Percentiles rank a stretch among this genome's conserved stretches.
These are phyloP conservation scores for Curvularia verruculosa DNA, from an alignment of 2,329 filamentous ascomycete species.

Conservation along the genomic window DNA sequence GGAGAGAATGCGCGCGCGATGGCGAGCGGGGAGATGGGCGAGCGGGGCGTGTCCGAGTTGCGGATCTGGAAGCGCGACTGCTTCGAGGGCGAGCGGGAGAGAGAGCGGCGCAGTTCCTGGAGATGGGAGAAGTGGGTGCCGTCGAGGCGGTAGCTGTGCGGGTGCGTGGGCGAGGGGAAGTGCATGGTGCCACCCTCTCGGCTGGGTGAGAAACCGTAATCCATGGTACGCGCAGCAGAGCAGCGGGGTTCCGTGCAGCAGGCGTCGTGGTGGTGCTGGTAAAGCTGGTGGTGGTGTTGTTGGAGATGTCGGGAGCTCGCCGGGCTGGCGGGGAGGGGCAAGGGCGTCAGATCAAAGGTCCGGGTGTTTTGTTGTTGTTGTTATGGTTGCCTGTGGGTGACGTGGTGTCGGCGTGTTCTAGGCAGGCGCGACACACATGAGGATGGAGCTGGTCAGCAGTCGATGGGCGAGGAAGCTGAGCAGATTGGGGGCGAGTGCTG, in stretches of 20 bases:
- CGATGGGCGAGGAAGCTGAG: conserved; percentile 38
- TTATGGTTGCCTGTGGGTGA: conserved; percentile 4
- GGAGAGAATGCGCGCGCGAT: conserved; percentile 55
- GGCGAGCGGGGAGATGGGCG: conserved; percentile 53
- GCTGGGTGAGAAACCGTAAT: conserved; percentile 58
- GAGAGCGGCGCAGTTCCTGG: conserved; percentile 80
- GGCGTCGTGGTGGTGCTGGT: conserved; percentile 2
- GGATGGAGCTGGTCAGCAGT: conserved; percentile 28
- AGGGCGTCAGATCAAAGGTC: conserved; percentile 14
- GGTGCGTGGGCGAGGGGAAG: conserved; percentile 77
- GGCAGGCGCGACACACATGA: conserved; percentile 29
- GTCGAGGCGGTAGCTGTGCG: conserved; percentile 78
- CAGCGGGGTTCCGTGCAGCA: conserved; percentile 2
- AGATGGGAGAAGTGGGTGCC: conserved; percentile 72
- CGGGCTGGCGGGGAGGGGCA: not conserved
- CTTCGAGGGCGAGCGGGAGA: conserved; percentile 94
- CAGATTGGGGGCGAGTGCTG: conserved; percentile 16
- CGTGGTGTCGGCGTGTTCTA: conserved; percentile 10
- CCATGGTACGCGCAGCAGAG: conserved; percentile 44
- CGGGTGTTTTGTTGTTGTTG: conserved; percentile 4
- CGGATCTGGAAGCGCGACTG: conserved; percentile 70
- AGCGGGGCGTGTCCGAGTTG: conserved; percentile 51
- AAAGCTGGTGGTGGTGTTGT: conserved; percentile 4
- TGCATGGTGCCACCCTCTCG: conserved; percentile 77
- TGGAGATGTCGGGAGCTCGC: conserved; percentile 7